Evolutionary conservation across 2,329 filamentous ascomycete genomes (phyloP).

Genomic region (Hypoxylon sp.): DNA sequence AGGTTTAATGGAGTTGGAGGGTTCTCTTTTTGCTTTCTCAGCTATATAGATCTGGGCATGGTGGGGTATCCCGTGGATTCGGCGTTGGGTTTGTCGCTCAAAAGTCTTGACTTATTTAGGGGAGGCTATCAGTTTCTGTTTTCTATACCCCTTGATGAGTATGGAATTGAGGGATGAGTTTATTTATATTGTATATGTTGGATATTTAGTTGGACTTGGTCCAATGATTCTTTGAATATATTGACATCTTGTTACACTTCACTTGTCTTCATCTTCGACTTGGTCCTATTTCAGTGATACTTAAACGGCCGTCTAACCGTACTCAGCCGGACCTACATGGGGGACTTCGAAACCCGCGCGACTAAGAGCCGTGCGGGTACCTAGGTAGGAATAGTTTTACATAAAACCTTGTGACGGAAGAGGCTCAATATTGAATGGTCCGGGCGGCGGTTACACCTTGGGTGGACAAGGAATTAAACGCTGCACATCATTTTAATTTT

Average conservation of each 20-base stretch:
- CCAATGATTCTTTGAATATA: constrained; percentile 30
- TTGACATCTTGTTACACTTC: constrained; percentile 10
- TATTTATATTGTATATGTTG: constrained; percentile 23
- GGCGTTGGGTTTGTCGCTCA: constrained; percentile 30
- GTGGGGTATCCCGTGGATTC: constrained; percentile 10
- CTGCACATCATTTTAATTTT: constrained; percentile 30
- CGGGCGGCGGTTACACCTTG: constrained; percentile 8
- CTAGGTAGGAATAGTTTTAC: constrained; percentile 10
- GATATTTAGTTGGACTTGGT: constrained; percentile 10
- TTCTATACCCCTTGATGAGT: constrained; percentile 44
- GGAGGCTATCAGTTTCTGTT: constrained; percentile 13
- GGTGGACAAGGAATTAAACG: constrained; percentile 15
- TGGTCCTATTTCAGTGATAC: background rate
- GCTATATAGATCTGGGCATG: constrained; percentile 26
- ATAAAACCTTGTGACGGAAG: constrained; percentile 35
- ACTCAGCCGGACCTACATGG: constrained; percentile 1
- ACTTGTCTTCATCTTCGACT: constrained; percentile 3
- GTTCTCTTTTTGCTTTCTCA: constrained; percentile 21
- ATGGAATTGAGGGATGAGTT: constrained; percentile 34
- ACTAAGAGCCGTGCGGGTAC: background rate
- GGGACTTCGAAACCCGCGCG: background rate
- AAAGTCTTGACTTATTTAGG: constrained; percentile 22
- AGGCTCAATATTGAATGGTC: constrained; percentile 39
- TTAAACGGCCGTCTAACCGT: background rate
- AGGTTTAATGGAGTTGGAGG: constrained; percentile 28